These are phyloP conservation scores for Circinella minor DNA, from an alignment of 371 early-diverging fungal species.

Conservation along the genomic window DNA sequence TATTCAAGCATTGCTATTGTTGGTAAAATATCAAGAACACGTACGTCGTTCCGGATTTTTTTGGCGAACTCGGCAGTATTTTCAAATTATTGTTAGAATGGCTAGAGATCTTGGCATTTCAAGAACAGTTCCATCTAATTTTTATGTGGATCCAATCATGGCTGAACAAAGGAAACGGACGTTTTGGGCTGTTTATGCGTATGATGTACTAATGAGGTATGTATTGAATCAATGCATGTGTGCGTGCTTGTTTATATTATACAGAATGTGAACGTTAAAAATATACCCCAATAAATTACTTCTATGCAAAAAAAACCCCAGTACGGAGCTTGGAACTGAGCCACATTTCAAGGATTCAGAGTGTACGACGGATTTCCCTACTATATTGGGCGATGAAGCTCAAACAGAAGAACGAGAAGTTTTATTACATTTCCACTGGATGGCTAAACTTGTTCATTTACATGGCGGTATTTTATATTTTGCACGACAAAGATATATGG, in stretches of 20 bases:
- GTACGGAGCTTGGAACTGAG: slow-evolving; percentile 46
- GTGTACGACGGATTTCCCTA: slow-evolving; percentile 46
- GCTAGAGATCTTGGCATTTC: slow-evolving; percentile 70
- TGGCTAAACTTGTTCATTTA: slow-evolving; percentile 36
- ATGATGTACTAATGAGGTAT: slow-evolving; percentile 46
- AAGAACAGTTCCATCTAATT: slow-evolving; percentile 39
- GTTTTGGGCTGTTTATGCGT: slow-evolving; percentile 47
- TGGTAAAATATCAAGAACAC: slow-evolving; percentile 73
- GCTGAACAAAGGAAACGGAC: slow-evolving; percentile 42
- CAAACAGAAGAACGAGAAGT: slow-evolving; percentile 44
- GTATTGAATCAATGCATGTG: not conserved
- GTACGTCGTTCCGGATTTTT: slow-evolving; percentile 42
- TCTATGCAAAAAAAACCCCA: not conserved
- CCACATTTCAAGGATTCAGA: slow-evolving; percentile 33
- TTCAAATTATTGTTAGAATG: slow-evolving; percentile 72
- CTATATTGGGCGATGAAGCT: slow-evolving; percentile 38
- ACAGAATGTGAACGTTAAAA: too few species aligned
- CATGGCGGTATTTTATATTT: slow-evolving; percentile 39
- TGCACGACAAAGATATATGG: slow-evolving; percentile 30
- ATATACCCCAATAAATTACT: too few species aligned
- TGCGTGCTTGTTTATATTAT: too few species aligned
- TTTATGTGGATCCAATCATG: slow-evolving; percentile 27
- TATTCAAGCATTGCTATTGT: slow-evolving; percentile 69
- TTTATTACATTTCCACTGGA: slow-evolving; percentile 37
- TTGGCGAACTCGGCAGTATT: slow-evolving; percentile 38